Base-by-base conservation (phyloP, 2,329 filamentous ascomycete species). In the Thielaviopsis musarum region DNA sequence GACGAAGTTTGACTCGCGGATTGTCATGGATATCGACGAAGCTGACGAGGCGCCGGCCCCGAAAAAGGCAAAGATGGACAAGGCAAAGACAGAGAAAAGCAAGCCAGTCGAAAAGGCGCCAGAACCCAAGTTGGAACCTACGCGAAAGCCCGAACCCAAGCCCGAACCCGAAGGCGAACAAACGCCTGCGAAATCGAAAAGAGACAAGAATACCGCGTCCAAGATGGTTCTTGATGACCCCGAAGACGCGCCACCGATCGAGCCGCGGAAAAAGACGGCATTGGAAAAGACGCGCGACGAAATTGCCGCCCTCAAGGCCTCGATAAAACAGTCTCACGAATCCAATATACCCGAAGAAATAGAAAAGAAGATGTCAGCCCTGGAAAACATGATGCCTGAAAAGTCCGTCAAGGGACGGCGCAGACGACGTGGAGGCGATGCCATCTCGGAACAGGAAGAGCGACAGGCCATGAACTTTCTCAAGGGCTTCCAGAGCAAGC, bases 291-390 rank as follows among this genome's bases (percentile, higher is more conserved):
- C 86, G 2, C 91, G 91, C 64, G 86, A 87, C 45, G 85, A 93
- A 66, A 89, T 91, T 58, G 86, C 85, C 4, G 84, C 84, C 1
- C 73, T 93, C 3, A 91, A 91, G 69, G 85, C 85, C 9, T 90
- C 86, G 0, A 88, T 93, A 84, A 85, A 83, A 67, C 79, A 87
- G 38, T 85, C 77, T 22, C 48, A 61, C 26, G 26, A 48, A 21
- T 72, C 53, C 12, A 22, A 56, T 79, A 26, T 71, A 77, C 57
- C 67, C 70, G 0, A 75, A 69, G 45, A 74, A 64, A 73, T 76
- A 61, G 77, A 82, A 64, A 79, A 79, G 63, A 81, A 80, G 66
- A 85, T 84, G 66, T 84, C 84, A 1, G 78, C 82, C 0, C 69
- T 91, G 5, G 87, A 90, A 67, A 76, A 79, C 38, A 81, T 91